Base-by-base conservation (phyloP, 208 protist genomes). In the Trypanosoma avium region DNA sequence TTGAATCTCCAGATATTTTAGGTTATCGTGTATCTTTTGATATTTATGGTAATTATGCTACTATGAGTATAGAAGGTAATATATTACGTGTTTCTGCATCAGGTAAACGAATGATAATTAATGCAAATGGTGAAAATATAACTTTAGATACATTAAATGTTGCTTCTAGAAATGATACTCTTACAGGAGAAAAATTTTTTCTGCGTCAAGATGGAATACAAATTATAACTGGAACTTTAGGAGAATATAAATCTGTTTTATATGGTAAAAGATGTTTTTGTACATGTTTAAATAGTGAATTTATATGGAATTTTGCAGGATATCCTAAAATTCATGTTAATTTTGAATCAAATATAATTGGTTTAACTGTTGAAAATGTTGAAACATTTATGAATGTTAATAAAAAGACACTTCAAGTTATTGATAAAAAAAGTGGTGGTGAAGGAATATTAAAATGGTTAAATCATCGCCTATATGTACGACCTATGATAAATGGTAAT, bases 11-110 rank as follows among this genome's bases (percentile, higher is more conserved):
- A 17, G 77, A 81, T 47, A n/a, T 54, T 46, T 32, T 62, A 0
- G 61, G 61, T 0, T 69, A 74, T 50, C 75, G 70, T 19, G 42
- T 92, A 22, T 52, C 76, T n/a, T 54, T 92, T 40, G 72, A 86
- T 21, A 54, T 58, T 4, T 66, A 48, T 29, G 85, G 85, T 27
- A 62, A 76, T 53, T 88, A 88, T 46, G 30, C 71, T 4, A 77
- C 79, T 7, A 33, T 65, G 17, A 55, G 48, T 22, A 0, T 0
- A 7, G 70, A 67, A 10, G 70, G 59, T 12, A 40, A 15, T 12
- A 52, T 61, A 36, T 13, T 73, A 5, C 53, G 54, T 49, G 67
- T 73, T 4, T n/a, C 26, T 21, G 58, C 59, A n/a, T 46, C 29
- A 15, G 67, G 67, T 26, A 60, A 60, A 27, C 66, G 60, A 36